Evolutionary conservation across 2,329 filamentous ascomycete species (phyloP), one percentile per base, ranked within the genome.

Genomic region (Truncatella angustata): DNA sequence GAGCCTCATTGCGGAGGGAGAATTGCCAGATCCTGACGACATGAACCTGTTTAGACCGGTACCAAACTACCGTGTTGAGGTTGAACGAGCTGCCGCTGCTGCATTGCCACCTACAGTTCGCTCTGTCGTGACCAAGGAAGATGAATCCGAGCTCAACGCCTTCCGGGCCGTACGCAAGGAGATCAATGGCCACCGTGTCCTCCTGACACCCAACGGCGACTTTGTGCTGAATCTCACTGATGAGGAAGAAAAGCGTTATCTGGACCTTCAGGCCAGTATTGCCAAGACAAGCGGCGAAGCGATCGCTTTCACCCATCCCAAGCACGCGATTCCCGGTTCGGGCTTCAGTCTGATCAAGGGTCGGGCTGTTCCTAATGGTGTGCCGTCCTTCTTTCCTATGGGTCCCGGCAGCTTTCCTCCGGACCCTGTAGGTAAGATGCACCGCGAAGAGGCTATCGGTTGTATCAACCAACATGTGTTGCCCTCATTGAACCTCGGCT

Each of bases 161-260:
- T 84, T 83, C 44, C 75, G 77, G 54, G 73, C 82, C 10, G 81
- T 87, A 7, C 80, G 78, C 54, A 87, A 86, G 65, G 69, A 84
- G 35, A 73, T 84, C 2, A 84, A 87, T 55, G 84, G 83, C 51
- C 78, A 80, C 65, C 79, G 86, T 23, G 84, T 88, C 56, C 78
- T 92, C 58, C 82, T 92, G 49, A 91, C 88, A 0, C 87, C 88
- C 0, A 85, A 87, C 55, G 88, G 89, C 10, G 85, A 90, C 56
- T 89, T 87, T 64, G 76, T 93, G n/a, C 84, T 86, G 57, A 86
- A 88, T 53, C 70, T 94, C 50, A 84, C 78, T 1, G 71, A 78
- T 4, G 82, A 86, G 37, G 85, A 92, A 56, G 88, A 92, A 63
- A 76, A 85, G 30, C 79, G 80, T 4, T 92, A 88, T 58, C 73